Conservation (phyloP, 2,329 filamentous ascomycete genomes). For the Monosporascus sp. region DNA sequence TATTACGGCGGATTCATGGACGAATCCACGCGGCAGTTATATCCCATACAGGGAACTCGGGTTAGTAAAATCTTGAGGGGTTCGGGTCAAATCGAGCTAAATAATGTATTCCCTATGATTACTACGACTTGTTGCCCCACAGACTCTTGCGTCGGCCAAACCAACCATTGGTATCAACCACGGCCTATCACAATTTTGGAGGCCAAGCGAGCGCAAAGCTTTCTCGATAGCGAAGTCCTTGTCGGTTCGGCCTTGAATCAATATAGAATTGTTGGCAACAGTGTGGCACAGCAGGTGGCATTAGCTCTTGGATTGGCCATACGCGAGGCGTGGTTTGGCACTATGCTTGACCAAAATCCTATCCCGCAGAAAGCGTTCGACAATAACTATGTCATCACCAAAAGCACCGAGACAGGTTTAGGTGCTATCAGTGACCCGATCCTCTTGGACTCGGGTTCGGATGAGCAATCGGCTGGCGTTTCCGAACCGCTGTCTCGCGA, state of each 20-base stretch:
- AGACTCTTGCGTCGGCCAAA: constrained; percentile 51
- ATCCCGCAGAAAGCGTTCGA: constrained; percentile 2
- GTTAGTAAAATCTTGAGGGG: constrained; percentile 27
- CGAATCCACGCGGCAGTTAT: constrained; percentile 33
- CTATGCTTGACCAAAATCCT: constrained; percentile 25
- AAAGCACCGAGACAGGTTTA: neutral
- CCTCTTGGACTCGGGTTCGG: neutral
- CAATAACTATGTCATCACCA: neutral
- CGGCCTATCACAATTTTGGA: constrained; percentile 63
- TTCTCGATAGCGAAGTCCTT: constrained; percentile 65
- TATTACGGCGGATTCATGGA: constrained; percentile 37
- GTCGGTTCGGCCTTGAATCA: constrained; percentile 53
- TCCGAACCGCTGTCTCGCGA: constrained; percentile 1
- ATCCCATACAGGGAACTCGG: constrained; percentile 23
- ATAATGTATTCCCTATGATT: constrained; percentile 57
- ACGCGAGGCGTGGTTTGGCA: constrained; percentile 50
- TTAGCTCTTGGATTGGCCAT: constrained; percentile 61
- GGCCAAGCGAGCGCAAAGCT: constrained; percentile 62
- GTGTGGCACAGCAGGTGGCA: constrained; percentile 65
- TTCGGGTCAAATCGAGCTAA: constrained; percentile 50
- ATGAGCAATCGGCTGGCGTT: constrained; percentile 4
- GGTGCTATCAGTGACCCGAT: neutral
- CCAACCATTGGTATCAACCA: constrained; percentile 62
- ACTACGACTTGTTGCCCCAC: constrained; percentile 46
- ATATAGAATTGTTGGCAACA: constrained; percentile 69